Conservation (phyloP, 2,329 filamentous ascomycete species). For the Uncinocarpus reesii region DNA sequence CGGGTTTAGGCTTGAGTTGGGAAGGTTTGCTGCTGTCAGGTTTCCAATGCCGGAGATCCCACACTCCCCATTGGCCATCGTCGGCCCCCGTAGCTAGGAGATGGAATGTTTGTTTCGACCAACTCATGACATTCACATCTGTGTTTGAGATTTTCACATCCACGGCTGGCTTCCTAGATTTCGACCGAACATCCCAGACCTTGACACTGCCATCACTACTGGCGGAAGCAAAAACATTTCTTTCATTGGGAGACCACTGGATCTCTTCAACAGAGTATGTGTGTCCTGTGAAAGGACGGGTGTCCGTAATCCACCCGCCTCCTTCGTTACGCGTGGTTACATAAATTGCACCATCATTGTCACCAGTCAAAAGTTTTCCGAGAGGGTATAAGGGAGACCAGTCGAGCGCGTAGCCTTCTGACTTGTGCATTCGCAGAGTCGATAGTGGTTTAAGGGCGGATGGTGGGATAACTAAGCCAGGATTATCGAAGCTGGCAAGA, state of each 20-base stretch:
- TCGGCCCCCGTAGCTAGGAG: slow-evolving; percentile 87
- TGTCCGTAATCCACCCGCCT: slow-evolving; percentile 82
- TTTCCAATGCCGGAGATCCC: slow-evolving; percentile 96
- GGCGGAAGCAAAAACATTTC: slow-evolving; percentile 86
- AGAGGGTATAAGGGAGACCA: slow-evolving; percentile 77
- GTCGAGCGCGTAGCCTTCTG: slow-evolving; percentile 92
- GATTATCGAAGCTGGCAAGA: slow-evolving; percentile 78
- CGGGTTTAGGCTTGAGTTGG: slow-evolving; percentile 56
- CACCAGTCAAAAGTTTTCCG: slow-evolving; percentile 82
- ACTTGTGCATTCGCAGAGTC: slow-evolving; percentile 81
- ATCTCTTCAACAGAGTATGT: slow-evolving; percentile 80
- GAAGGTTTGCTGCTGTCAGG: slow-evolving; percentile 44
- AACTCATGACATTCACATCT: slow-evolving; percentile 94
- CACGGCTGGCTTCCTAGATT: slow-evolving; percentile 77
- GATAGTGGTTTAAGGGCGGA: slow-evolving; percentile 80
- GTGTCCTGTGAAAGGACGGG: slow-evolving; percentile 73
- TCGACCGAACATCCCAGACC: slow-evolving; percentile 89
- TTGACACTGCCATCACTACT: slow-evolving; percentile 91
- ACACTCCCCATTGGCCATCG: slow-evolving; percentile 87
- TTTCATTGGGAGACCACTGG: slow-evolving; percentile 91
- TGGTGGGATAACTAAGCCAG: slow-evolving; percentile 67
- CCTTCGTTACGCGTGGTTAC: slow-evolving; percentile 75
- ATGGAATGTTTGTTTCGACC: slow-evolving; percentile 80
- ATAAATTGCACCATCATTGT: slow-evolving; percentile 84
- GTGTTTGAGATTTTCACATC: slow-evolving; percentile 71